Conservation (phyloP, 2,329 filamentous ascomycete genomes). For the Ceratocystis smalleyi region DNA sequence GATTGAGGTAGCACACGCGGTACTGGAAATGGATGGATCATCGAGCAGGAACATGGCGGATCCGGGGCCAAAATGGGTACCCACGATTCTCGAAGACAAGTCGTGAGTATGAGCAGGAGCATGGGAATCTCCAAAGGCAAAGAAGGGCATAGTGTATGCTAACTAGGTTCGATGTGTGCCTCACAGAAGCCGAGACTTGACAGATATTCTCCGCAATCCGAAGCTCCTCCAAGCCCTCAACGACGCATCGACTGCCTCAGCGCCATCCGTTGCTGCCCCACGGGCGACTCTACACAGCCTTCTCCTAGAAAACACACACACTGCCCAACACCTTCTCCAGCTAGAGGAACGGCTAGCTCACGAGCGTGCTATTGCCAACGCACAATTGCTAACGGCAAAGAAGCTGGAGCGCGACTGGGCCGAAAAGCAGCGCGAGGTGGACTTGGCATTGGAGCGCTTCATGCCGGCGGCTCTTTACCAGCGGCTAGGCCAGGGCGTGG, state of each 20-base stretch:
- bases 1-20: neutral
- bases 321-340: slow-evolving; percentile 47
- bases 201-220: slow-evolving; percentile 48
- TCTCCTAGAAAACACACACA: slow-evolving; percentile 54
- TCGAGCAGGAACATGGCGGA: slow-evolving; percentile 24
- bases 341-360: slow-evolving; percentile 42
- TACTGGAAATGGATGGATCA: slow-evolving; percentile 8
- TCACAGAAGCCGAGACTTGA: slow-evolving; percentile 60
- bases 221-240: slow-evolving; percentile 59
- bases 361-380: slow-evolving; percentile 57
- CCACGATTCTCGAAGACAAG: slow-evolving; percentile 61
- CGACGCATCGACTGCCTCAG: slow-evolving; percentile 47
- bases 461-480: slow-evolving; percentile 78
- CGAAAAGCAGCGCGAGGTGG: slow-evolving; percentile 77
- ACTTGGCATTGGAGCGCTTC: slow-evolving; percentile 68
- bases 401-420: slow-evolving; percentile 87
- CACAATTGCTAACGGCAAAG: slow-evolving; percentile 66
- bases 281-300: slow-evolving; percentile 48
- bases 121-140: neutral
- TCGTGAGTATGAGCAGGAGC: slow-evolving; percentile 39
- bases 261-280: slow-evolving; percentile 54
- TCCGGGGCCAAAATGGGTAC: slow-evolving; percentile 62
- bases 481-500: slow-evolving; percentile 56
- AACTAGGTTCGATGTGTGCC: slow-evolving; percentile 3
- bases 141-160: slow-evolving; percentile 20